Base-by-base conservation (phyloP, 352 stramenopile genomes). In the Phytophthora litchii region DNA sequence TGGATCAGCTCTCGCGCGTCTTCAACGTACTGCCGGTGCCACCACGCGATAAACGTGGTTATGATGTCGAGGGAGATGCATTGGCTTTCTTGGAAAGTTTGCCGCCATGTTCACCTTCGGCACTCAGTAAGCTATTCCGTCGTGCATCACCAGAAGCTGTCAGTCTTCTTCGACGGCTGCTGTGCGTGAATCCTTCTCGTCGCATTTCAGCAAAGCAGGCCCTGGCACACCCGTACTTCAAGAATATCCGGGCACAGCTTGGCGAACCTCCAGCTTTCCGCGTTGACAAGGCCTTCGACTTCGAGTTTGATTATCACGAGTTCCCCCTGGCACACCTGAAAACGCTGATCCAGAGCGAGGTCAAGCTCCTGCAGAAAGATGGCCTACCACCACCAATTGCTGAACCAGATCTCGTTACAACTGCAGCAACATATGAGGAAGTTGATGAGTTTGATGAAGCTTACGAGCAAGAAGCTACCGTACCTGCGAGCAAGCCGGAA, bases 201-300 rank as follows among this genome's bases (percentile, higher is more conserved):
- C 87, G 96, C 12, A 91, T 97, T 36, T 91, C 81, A 2, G 92
- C 92, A 1, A 91, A 91, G 52, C 82, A 96, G 27, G 89, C 92
- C 14, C 75, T 99, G 25, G 79, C 85, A 38, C 95, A 99, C 54
- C 76, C 92, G 9, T 99, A 98, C 71, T 94, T 94, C 55, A 88
- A 91, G 58, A 75, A 32, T 16, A 91, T 94, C 27, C 71, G 83
- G 0, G 53, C 72, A 9, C 85, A 94, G 53, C 67, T 92, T 13
- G 85, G 85, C 4, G 80, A 92, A 10, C 83, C 85, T 4, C 74
- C 78, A 10, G 74, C 72, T 50, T 94, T 91, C 54, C 58, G 78
- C 9, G 80, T 92, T 3, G 70, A 78, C 13, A 79, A 81, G 16
- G 64, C 74, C 16, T 92, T 92, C 48, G 83, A 92, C 67, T 94